Base-by-base conservation (phyloP, 805 yeast species). In the Saturnispora ahearnii region DNA sequence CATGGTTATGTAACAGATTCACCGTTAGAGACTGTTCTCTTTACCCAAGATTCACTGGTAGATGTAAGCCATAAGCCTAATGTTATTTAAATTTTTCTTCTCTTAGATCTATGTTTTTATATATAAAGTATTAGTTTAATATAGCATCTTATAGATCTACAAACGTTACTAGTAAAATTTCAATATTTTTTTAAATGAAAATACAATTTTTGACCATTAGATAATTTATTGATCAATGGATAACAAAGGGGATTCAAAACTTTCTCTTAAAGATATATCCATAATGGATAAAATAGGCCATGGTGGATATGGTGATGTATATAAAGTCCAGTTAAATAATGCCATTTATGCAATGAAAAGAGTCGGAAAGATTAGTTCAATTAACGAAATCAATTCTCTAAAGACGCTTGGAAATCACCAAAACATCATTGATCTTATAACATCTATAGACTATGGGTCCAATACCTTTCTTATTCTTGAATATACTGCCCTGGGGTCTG, bases 21-120 rank as follows among this genome's bases (percentile, higher is more conserved):
- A 95, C 99, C 32, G 99, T 93, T 55, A 86, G 99, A 73, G 99
- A 93, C 69, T 93, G 99, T 70, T 85, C 96, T 30, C 76, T 95
- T 70, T 93, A 91, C 70, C 99, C 99, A 58, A 87, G 99, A 72
- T 93, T 87, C 77, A 76, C 95, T 50, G 99, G 98, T 55, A 84
- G 99, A 77, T 91, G 98, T 76, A 87, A 81, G 72, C 99, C 99
- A 73, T 91, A 71, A 44, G 4, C 13, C 11, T 11, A 33, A 6
- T 26, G 21, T 22, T 24, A 22, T 26, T 40, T 24, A 49, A 18
- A 28, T 28, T 11, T 44, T 15, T 12, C 5, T 5, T 30, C 24
- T 26, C 21, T 26, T 11, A n/a, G 38, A 33, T 22, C 6, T 30
- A 36, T 37, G 31, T 29, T 42, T 41, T 46, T 46, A 44, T 44